phyloP scores from a whole-genome alignment of 1,139 yeast species.

The Taphrina populina region DNA sequence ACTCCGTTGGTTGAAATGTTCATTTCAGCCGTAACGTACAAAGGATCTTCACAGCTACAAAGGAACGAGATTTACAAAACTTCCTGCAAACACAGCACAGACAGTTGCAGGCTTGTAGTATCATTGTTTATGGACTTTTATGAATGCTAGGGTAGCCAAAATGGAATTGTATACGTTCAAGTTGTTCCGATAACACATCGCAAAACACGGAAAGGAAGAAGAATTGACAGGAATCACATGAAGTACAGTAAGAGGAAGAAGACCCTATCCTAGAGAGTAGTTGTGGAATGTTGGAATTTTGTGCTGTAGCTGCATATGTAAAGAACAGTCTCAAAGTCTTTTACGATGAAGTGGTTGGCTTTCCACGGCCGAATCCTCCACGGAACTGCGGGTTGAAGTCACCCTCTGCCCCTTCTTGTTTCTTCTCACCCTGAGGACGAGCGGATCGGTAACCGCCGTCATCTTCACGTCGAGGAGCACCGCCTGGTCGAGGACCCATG shows the following conservation, averaged over 20 bases:
- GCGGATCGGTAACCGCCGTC: slow-evolving; percentile 36
- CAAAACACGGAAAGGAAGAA: too few species aligned
- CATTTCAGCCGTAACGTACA: too few species aligned
- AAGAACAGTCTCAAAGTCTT: background rate
- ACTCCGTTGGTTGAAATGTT: too few species aligned
- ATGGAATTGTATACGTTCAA: too few species aligned
- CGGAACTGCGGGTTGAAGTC: slow-evolving; percentile 37
- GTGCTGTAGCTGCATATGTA: slow-evolving; percentile 1
- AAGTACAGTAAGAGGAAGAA: slow-evolving; percentile 3
- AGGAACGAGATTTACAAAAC: too few species aligned
- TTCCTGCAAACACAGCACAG: too few species aligned
- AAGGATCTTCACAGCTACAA: too few species aligned
- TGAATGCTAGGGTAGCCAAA: too few species aligned
- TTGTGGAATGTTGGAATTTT: slow-evolving; percentile 24
- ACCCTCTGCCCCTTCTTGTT: slow-evolving; percentile 37
- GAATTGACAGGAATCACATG: too few species aligned
- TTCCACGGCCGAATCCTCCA: slow-evolving; percentile 37
- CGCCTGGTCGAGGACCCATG: slow-evolving; percentile 32
- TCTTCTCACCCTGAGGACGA: slow-evolving; percentile 35
- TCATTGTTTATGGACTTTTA: too few species aligned
- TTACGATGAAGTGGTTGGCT: slow-evolving; percentile 20
- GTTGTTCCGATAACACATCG: too few species aligned
- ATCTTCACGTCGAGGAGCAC: slow-evolving; percentile 31
- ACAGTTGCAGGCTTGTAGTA: too few species aligned
- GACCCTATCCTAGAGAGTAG: slow-evolving; percentile 32